phyloP scores from a whole-genome alignment of 2,329 filamentous ascomycete genomes.

The Mycogone perniciosa region DNA sequence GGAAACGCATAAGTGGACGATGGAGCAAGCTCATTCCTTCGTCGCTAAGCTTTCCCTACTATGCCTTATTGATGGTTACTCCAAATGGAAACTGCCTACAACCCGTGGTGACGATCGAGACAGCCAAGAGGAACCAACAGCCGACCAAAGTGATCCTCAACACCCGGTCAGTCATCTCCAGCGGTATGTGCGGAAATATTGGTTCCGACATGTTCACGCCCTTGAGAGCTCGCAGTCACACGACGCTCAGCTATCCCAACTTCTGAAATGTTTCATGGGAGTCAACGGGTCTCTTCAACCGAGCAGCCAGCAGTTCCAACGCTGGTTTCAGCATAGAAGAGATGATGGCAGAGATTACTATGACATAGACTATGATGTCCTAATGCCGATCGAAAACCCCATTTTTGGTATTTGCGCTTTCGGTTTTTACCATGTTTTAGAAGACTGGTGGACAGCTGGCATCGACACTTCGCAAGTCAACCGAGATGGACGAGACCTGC shows the following conservation, averaged over 20 bases:
- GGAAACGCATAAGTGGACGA: neutral
- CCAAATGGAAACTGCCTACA: neutral
- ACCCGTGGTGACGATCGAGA: neutral
- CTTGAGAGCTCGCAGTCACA: neutral
- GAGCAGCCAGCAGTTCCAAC: neutral
- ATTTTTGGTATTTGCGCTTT: neutral
- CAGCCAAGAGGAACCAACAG: neutral
- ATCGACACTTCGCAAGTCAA: constrained; percentile 1
- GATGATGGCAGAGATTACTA: too few species aligned
- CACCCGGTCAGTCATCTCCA: neutral
- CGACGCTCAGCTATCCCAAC: neutral
- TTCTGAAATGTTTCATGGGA: neutral
- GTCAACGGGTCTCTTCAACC: neutral
- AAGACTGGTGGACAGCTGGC: neutral
- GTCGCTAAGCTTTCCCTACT: neutral
- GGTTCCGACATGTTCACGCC: neutral
- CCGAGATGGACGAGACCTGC: neutral
- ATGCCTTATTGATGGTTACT: neutral
- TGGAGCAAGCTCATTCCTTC: neutral
- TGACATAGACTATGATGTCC: too few species aligned
- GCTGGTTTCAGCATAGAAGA: neutral
- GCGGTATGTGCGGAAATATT: neutral
- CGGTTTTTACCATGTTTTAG: neutral
- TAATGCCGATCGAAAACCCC: neutral
- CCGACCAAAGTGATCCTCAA: neutral